Base-by-base conservation (phyloP, 371 early-diverging fungal species). In the Rhizopus arrhizus region DNA sequence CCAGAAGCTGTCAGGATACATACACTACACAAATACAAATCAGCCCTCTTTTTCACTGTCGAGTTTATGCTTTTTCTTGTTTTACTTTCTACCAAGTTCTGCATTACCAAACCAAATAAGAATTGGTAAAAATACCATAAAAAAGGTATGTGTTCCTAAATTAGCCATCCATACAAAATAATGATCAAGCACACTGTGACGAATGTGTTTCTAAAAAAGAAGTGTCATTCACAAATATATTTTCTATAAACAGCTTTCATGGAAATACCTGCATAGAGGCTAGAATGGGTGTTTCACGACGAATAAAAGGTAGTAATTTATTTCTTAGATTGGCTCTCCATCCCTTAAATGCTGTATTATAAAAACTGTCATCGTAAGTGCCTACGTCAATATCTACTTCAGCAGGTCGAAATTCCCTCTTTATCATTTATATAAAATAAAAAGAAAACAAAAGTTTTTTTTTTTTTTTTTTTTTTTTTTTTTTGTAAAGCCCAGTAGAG, bases 121-220 rank as follows among this genome's bases (percentile, higher is more conserved):
- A 32, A 86, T 66, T 5, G 91, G 91, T 22, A 89, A 64, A 48
- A 85, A 80, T 13, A 88, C 64, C 80, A 91, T 77, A 70, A 88
- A 91, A 52, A 88, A 88, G 7, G 88, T 86, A 54, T 89, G 91
- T 43, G 87, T 88, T 12, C 91, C 91, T 34, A 89, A 80, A 66
- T 82, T 83, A 11, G 86, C 82, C 35, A 86, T 84, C 81, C 76
- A 80, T 29, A 81, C 66, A 61, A 88, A 86, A 69, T 84, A 85
- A 22, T 56, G 62, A 70, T 88, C 88, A 32, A 85, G 69, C 36
- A 72, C 56, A 6, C 85, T 83, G 16, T 75, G 69, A 22, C 81
- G 70, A 32, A 78, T 73, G 15, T 41, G 48, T 62, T 68, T 69
- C 80, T 79, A 59, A 32, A 31, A 31, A 38, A 11, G 16, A 36